phyloP scores from a whole-genome alignment of 2,329 filamentous ascomycete genomes.

The Penicillium frequentans region DNA sequence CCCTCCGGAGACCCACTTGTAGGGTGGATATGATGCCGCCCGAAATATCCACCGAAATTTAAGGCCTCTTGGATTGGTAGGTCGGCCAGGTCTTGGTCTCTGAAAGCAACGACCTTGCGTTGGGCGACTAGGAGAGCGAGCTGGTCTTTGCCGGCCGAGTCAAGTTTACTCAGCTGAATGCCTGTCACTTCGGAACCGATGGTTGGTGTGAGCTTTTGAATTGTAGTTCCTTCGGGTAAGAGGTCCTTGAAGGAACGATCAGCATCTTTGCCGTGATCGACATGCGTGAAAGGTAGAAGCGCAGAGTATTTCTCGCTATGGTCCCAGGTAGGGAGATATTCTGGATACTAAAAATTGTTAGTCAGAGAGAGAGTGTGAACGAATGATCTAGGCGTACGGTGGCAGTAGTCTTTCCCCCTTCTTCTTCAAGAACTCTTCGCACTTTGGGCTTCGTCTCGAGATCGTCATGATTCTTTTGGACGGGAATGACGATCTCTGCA shows the following conservation, averaged over 20 bases:
- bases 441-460: conserved; percentile 12
- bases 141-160: conserved; percentile 31
- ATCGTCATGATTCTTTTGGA: conserved; percentile 5
- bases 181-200: conserved; percentile 38
- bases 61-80: conserved; percentile 69
- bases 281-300: conserved; percentile 43
- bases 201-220: conserved; percentile 31
- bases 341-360: conserved; percentile 18
- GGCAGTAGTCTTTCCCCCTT: conserved; percentile 23
- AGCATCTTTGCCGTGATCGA: conserved; percentile 43
- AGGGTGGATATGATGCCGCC: conserved; percentile 78
- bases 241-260: conserved; percentile 47
- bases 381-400: conserved; percentile 15
- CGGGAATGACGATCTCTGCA: conserved; percentile 11
- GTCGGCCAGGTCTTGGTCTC: conserved; percentile 66
- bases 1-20: conserved; percentile 73
- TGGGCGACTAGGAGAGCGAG: conserved; percentile 36
- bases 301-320: conserved; percentile 35
- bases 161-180: conserved; percentile 31
- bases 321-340: conserved; percentile 28
- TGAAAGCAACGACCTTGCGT: conserved; percentile 33
- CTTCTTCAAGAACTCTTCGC: conserved; percentile 23
- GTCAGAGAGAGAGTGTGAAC: not conserved
- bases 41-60: conserved; percentile 72
- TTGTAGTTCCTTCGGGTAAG: conserved; percentile 24